phyloP scores from a whole-genome alignment of 2,329 filamentous ascomycete species.

The Ceratocystis eucalypticola region DNA sequence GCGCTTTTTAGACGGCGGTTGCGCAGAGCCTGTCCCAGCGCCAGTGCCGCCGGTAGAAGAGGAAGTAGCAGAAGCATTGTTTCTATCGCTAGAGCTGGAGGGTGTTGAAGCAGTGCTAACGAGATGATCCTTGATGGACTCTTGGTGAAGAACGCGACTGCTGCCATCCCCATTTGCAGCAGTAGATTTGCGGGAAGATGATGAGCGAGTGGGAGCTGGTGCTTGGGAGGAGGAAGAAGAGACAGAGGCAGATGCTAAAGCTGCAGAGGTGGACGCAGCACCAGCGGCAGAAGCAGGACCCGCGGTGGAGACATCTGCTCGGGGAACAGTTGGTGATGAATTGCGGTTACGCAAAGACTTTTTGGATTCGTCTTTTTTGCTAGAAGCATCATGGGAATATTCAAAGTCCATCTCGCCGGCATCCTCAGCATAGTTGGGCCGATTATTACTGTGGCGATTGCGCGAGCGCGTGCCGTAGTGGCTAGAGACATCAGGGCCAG shows the following conservation, averaged over 20 bases:
- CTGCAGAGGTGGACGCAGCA: conserved; percentile 26
- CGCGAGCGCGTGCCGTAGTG: conserved; percentile 89
- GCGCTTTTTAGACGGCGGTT: conserved; percentile 60
- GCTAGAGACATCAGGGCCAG: conserved; percentile 40
- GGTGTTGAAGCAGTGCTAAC: conserved; percentile 11
- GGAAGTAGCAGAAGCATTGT: conserved; percentile 22
- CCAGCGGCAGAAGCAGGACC: conserved; percentile 25
- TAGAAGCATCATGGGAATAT: conserved; percentile 45
- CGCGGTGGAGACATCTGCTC: neutral
- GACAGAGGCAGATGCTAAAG: conserved; percentile 20
- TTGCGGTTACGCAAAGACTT: conserved; percentile 35
- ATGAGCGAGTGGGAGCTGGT: conserved; percentile 26
- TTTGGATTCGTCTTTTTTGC: conserved; percentile 43
- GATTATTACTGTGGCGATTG: conserved; percentile 65
- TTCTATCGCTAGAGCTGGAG: conserved; percentile 10
- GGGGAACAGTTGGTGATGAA: conserved; percentile 13
- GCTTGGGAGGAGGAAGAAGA: conserved; percentile 29
- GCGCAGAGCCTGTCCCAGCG: conserved; percentile 21
- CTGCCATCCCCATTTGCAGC: conserved; percentile 27
- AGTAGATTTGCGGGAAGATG: conserved; percentile 31
- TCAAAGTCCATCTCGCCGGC: conserved; percentile 71
- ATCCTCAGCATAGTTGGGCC: conserved; percentile 92
- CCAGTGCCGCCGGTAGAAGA: too few relatives aligned
- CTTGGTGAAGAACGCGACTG: conserved; percentile 12
- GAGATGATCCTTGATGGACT: conserved; percentile 16